Percentiles rank a stretch among this genome's conserved stretches.
phyloP scores from a whole-genome alignment of 345 rosid genomes.

The Tarenaya hassleriana region DNA sequence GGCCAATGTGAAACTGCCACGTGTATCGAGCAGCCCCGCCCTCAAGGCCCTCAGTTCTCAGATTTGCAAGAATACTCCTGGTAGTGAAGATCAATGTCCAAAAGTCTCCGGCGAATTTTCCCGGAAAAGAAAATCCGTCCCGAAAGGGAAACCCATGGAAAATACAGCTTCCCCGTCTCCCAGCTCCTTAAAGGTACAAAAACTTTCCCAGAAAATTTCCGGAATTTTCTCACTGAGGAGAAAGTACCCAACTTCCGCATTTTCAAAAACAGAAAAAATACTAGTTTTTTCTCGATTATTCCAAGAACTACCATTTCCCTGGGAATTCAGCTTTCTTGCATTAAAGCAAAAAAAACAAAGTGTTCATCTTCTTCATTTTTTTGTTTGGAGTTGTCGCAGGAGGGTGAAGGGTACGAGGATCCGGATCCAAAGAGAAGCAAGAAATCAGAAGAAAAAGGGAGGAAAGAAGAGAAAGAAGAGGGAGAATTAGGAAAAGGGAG shows the following conservation, averaged over 20 bases:
- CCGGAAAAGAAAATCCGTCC: constrained; percentile 57
- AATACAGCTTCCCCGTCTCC: constrained; percentile 23
- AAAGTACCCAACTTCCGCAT: neutral
- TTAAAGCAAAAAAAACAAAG: neutral
- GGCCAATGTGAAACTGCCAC: constrained; percentile 37
- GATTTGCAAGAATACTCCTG: constrained; percentile 2
- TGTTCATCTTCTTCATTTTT: no score
- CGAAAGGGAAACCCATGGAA: constrained; percentile 42
- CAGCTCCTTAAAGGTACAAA: constrained; percentile 33
- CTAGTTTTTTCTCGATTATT: no score
- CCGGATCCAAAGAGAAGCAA: constrained; percentile 33
- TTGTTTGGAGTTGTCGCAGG: no score
- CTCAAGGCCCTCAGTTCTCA: constrained; percentile 28
- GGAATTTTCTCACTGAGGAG: no score
- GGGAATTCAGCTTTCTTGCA: neutral
- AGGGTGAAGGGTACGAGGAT: no score
- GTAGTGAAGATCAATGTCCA: constrained; percentile 20
- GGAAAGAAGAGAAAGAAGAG: constrained; percentile 19
- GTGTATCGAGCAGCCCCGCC: constrained; percentile 61
- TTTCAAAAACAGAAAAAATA: neutral
- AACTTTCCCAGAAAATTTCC: neutral
- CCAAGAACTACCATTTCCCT: neutral
- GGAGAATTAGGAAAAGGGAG: constrained; percentile 33
- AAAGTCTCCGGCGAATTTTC: constrained; percentile 31
- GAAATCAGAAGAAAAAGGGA: constrained; percentile 27